Base-by-base conservation (phyloP, 1,284 basidiomycete species). In the Athelia sp. region DNA sequence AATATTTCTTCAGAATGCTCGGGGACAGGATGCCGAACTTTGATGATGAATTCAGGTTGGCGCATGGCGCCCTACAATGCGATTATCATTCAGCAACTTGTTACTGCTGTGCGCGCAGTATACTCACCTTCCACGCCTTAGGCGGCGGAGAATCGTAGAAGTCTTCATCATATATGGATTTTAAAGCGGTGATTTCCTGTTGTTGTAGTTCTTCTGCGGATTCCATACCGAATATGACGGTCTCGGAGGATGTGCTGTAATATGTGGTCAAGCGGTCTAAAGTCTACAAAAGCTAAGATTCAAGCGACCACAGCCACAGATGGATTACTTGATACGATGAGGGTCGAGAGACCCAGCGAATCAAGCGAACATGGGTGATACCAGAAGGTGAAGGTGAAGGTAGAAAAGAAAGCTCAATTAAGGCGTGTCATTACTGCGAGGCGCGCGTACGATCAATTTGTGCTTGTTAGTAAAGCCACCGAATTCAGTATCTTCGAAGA, bases 71-170 rank as follows among this genome's bases (percentile, higher is more conserved):
- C 79, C 87, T 90, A 43, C 17, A 56, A 43, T 21, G 47, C 10
- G 23, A 23, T 18, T 13, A 48, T 22, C 3, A 17, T 50, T 51
- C 15, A 11, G 29, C 15, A 44, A 51, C 32, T 23, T 48, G 46
- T 47, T 44, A 1, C 11, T 62, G 60, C 22, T 14, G 22, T 4
- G 23, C 29, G 29, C n/a, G 18, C 1, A 24, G 17, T 40, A 6
- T n/a, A 61, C 66, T 18, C 45, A 86, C 87, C 77, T 87, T 90
- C 87, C 88, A 90, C 50, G 78, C 87, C 60, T 79, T 88, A 19
- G 83, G 81, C n/a, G 86, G 81, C 34, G 82, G 81, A 52, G 75
- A 77, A 58, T 87, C 78, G 43, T 81, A 73, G 59, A 87, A 89
- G 59, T 87, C 81, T 54, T 85, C 76, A 55, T 73, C 84, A 69